A percentile compares a stretch with the other conserved stretches of the same genome.
These are phyloP conservation scores for Suillus ampliporus DNA, from an alignment of 768 basidiomycete species.

Conservation along the genomic window DNA sequence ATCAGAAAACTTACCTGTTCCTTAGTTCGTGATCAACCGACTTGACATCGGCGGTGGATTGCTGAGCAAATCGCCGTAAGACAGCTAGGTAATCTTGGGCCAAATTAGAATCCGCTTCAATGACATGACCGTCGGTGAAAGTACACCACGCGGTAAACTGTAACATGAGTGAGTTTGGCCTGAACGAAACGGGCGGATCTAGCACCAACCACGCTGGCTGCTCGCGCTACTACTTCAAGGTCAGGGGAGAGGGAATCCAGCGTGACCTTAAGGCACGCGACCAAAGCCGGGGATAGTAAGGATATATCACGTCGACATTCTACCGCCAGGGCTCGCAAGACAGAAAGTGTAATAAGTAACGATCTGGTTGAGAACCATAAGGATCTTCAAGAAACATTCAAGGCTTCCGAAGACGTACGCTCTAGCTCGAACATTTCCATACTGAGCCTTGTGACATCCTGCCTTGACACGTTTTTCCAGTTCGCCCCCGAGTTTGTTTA, in stretches of 20 bases:
- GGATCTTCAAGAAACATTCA: conserved; percentile 1
- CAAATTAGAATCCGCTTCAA: conserved; percentile 75
- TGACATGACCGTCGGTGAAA: conserved; percentile 84
- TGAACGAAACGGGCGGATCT: neutral
- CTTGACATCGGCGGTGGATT: conserved; percentile 56
- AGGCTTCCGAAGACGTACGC: conserved; percentile 59
- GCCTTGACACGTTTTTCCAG: conserved; percentile 73
- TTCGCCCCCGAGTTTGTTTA: conserved; percentile 76
- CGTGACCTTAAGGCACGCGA: conserved; percentile 65
- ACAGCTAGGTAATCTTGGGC: conserved; percentile 74
- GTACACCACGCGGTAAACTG: conserved; percentile 94
- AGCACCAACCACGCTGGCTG: conserved; percentile 76
- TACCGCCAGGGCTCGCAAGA: conserved; percentile 79
- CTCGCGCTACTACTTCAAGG: conserved; percentile 76
- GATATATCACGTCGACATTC: conserved; percentile 88
- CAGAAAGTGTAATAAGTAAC: conserved; percentile 82
- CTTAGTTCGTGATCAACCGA: conserved; percentile 69
- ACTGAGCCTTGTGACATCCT: conserved; percentile 69
- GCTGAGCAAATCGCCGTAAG: conserved; percentile 65
- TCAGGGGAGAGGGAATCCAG: conserved; percentile 63
- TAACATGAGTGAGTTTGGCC: conserved; percentile 4
- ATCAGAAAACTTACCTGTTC: conserved; percentile 61
- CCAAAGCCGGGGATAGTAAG: conserved; percentile 71
- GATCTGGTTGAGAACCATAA: conserved; percentile 47
- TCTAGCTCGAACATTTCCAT: conserved; percentile 76